Evolutionary conservation across 495 filamentous ascomycete species (phyloP), one percentile per base, ranked within the genome.

Genomic region (Xylaria scruposa): DNA sequence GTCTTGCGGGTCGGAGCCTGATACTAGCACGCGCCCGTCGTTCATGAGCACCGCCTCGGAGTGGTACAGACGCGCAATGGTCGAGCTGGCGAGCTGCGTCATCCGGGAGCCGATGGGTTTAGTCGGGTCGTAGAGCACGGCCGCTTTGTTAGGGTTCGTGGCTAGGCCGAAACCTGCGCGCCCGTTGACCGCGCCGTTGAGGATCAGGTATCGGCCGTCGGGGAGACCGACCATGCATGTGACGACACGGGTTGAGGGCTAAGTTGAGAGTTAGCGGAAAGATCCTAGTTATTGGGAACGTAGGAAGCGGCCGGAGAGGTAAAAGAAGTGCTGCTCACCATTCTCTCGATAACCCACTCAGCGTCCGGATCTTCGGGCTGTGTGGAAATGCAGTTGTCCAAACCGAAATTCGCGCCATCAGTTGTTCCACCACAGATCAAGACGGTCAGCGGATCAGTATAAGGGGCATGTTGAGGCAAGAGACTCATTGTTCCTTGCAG

Each of bases 381-480:
- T n/a, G 80, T 84, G n/a, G 82, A 81, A 21, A 86, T 81, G 74
- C 85, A 87, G 72, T 86, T 87, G 70, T 87, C 85, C 13, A 86
- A 62, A 29, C 84, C 84, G 72, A 83, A 79, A 19, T 67, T 67
- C 2, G 73, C 84, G 12, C 79, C 70, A 62, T 59, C 72, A 75
- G 80, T 85, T 7, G 83, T 83, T 49, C 84, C 84, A 72, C 84
- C 84, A 64, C 84, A 86, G 36, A 85, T 78, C 63, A 86, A 54
- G 42, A 85, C 74, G 38, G 68, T 68, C 17, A 85, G 59, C 38
- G 78, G 81, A 53, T 81, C 83, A 0, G 76, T 78, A 71, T 83
- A 85, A 13, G 84, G 84, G 5, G 81, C 80, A 65, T 76, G 68
- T 68, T 86, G 84, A 9, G 84, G 84, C 42, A 86, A 67, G 10